Conservation (phyloP, 164 flowering plant genomes). For the Vitis labrusca region DNA sequence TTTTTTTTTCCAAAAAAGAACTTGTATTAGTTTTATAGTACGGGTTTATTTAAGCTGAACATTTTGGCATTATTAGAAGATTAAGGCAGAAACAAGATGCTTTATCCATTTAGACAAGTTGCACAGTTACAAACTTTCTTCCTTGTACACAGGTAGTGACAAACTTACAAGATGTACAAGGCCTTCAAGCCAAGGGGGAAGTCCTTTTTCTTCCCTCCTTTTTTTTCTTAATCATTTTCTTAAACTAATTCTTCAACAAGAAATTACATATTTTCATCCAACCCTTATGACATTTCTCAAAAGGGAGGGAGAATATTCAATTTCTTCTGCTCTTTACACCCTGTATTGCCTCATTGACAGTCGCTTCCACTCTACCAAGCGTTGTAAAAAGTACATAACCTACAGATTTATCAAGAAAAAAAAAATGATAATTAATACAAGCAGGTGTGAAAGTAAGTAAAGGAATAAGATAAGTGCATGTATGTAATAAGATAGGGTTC, state of each 20-base stretch:
- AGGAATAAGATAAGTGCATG: background rate
- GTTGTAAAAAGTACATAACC: constrained; percentile 64
- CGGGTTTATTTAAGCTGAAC: background rate
- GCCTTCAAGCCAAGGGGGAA: constrained; percentile 10
- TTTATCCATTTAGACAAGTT: constrained; percentile 9
- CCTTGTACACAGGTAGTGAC: constrained; percentile 18
- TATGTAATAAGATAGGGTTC: background rate
- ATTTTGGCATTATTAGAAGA: too few species aligned
- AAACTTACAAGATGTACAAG: constrained; percentile 30
- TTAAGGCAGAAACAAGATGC: background rate
- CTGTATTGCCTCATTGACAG: constrained; percentile 20
- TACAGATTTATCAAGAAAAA: constrained; percentile 9
- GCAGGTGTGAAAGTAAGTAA: background rate
- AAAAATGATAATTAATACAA: background rate
- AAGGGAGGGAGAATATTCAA: constrained; percentile 1
- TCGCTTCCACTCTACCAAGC: constrained; percentile 60
- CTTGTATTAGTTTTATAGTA: background rate
- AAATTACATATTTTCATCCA: constrained; percentile 9
- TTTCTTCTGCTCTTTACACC: constrained; percentile 9
- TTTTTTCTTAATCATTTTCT: background rate
- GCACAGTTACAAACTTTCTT: constrained; percentile 4
- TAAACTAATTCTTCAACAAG: background rate
- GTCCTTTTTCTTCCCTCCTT: background rate
- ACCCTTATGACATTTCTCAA: constrained; percentile 11
- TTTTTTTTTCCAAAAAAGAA: too few species aligned